phyloP scores from a whole-genome alignment of 2,329 filamentous ascomycete species.

The Sporothrix humicola region DNA sequence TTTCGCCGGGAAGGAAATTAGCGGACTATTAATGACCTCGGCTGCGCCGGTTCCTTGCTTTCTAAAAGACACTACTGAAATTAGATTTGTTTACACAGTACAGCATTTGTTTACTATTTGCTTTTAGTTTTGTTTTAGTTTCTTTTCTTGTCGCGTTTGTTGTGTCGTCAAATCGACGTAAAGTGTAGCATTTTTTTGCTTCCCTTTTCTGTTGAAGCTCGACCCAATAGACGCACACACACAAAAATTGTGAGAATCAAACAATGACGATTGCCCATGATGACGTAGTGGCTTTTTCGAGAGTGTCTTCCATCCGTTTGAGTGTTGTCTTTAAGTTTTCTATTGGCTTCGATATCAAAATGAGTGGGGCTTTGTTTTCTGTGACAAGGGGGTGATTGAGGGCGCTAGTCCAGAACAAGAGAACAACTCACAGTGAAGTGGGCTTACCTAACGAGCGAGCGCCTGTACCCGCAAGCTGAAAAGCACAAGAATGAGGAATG shows the following conservation, averaged over 20 bases:
- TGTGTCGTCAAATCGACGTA: background rate
- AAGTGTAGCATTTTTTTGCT: background rate
- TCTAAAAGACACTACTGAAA: background rate
- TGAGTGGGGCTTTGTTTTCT: background rate
- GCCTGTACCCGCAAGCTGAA: background rate
- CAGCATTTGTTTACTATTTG: background rate
- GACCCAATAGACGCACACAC: background rate
- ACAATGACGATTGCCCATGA: slow-evolving; percentile 6
- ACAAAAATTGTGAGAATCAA: background rate
- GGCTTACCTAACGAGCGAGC: background rate
- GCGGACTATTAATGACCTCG: slow-evolving; percentile 1
- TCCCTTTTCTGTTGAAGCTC: background rate
- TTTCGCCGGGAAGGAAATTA: background rate
- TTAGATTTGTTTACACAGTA: background rate
- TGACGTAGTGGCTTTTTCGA: slow-evolving; percentile 5
- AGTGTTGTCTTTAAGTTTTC: background rate
- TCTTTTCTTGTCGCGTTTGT: background rate
- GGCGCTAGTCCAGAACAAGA: slow-evolving; percentile 7
- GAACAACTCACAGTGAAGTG: background rate
- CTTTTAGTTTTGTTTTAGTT: background rate
- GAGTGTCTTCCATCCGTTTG: background rate
- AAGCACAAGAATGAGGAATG: no score
- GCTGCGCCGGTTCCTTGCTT: background rate
- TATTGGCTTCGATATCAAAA: background rate
- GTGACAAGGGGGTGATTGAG: background rate